Conservation (phyloP, 768 basidiomycete genomes). For the Imleria badia region DNA sequence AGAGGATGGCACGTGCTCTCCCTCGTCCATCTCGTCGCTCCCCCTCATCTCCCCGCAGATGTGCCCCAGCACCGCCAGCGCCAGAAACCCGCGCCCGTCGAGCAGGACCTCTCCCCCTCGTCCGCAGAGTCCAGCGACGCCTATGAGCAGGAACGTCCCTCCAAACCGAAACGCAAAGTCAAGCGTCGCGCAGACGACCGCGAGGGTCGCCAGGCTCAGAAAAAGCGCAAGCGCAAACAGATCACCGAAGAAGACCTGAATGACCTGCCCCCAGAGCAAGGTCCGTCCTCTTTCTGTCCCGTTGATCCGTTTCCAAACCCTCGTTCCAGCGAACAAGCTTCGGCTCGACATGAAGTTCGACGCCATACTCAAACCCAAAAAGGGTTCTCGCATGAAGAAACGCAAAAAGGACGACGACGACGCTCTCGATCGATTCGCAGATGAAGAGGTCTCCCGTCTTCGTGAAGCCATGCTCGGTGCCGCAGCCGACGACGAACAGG, state of each 20-base stretch:
- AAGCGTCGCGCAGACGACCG: conserved; percentile 47
- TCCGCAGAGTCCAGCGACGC: conserved; percentile 52
- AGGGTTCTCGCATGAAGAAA: conserved; percentile 57
- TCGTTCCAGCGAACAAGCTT: conserved; percentile 62
- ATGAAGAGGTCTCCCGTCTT: conserved; percentile 89
- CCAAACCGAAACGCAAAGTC: conserved; percentile 24
- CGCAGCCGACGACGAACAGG: conserved; percentile 77
- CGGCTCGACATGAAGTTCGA: conserved; percentile 84
- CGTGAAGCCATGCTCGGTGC: conserved; percentile 85
- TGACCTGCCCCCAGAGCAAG: conserved; percentile 75
- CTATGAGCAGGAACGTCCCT: conserved; percentile 41
- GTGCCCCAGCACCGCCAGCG: conserved; percentile 43
- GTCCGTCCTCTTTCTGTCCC: conserved; percentile 37
- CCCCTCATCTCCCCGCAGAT: conserved; percentile 31
- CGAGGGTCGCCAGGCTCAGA: conserved; percentile 34
- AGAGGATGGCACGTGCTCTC: conserved; percentile 47
- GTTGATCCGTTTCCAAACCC: neutral
- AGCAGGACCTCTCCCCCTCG: conserved; percentile 37
- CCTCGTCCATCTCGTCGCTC: neutral
- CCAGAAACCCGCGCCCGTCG: conserved; percentile 29
- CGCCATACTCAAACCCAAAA: conserved; percentile 82
- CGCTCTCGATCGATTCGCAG: conserved; percentile 81
- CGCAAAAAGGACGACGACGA: conserved; percentile 82
- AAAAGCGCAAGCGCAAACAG: conserved; percentile 61
- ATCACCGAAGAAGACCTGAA: conserved; percentile 64